These are phyloP conservation scores for Hygrophila difformis DNA, from an alignment of 257 asterid species.

Conservation along the genomic window DNA sequence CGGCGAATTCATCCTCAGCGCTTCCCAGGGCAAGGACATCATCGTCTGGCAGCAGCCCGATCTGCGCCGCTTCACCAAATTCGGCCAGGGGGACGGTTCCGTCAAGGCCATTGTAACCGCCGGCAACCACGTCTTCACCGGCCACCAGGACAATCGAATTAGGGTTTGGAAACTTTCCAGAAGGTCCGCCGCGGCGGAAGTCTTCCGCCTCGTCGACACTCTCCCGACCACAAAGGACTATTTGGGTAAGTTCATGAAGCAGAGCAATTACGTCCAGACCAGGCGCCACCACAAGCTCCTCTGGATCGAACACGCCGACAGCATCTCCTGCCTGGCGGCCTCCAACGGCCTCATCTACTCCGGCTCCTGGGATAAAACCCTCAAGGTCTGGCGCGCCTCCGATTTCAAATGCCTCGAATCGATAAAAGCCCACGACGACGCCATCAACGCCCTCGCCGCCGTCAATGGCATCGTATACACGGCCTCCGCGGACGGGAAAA, in stretches of 20 bases:
- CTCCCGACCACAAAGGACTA: constrained; percentile 80
- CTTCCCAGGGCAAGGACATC: constrained; percentile 79
- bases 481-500: constrained; percentile 78
- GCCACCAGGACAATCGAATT: constrained; percentile 72
- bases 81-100: constrained; percentile 82
- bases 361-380: constrained; percentile 91
- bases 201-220: constrained; percentile 54
- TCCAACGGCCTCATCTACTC: constrained; percentile 53
- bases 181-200: constrained; percentile 65
- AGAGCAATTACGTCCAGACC: constrained; percentile 69
- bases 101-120: constrained; percentile 56
- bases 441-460: constrained; percentile 48
- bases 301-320: constrained; percentile 91
- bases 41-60: constrained; percentile 97
- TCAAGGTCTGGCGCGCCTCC: constrained; percentile 68
- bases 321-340: constrained; percentile 71
- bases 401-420: constrained; percentile 86
- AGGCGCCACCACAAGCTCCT: constrained; percentile 62
- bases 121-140: constrained; percentile 75
- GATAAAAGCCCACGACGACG: constrained; percentile 81
- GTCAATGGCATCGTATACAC: constrained; percentile 48
- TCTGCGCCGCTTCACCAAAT: constrained; percentile 58
- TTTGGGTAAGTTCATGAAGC: constrained; percentile 76
- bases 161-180: constrained; percentile 81
- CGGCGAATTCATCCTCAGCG: constrained; percentile 88